phyloP scores from a whole-genome alignment of 306 rosid species.

The Ceratonia siliqua region DNA sequence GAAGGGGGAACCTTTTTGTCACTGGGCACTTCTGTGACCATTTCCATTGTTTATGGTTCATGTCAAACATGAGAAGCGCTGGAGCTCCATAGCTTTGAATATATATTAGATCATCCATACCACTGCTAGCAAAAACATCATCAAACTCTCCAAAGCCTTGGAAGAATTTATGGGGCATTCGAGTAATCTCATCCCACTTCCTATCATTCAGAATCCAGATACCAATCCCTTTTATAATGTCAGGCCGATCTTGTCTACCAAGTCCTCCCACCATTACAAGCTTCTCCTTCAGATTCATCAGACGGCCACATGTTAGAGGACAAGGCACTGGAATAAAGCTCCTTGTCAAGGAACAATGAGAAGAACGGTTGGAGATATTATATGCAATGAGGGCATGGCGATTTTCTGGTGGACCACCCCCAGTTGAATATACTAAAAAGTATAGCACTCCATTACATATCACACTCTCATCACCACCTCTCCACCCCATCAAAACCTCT shows the following conservation, averaged over 20 bases:
- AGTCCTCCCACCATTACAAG: conserved; percentile 99
- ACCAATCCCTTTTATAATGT: conserved; percentile 93
- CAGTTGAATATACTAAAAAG: conserved; percentile 78
- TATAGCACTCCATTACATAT: conserved; percentile 81
- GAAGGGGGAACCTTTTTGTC: conserved; percentile 82
- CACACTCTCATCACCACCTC: conserved; percentile 93
- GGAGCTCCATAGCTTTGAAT: conserved; percentile 97
- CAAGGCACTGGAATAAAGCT: conserved; percentile 80
- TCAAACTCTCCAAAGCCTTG: conserved; percentile 98
- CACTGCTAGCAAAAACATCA: conserved; percentile 92
- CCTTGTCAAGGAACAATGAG: conserved; percentile 54
- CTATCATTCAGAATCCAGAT: conserved; percentile 78
- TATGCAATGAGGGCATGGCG: conserved; percentile 75
- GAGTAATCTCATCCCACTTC: conserved; percentile 78
- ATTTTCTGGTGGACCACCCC: conserved; percentile 54
- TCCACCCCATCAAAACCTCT: conserved; percentile 88
- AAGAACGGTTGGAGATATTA: conserved; percentile 51
- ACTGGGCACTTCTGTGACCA: conserved; percentile 97
- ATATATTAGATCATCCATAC: conserved; percentile 73
- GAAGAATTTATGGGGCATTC: conserved; percentile 91
- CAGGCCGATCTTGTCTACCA: conserved; percentile 75
- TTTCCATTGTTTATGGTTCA: conserved; percentile 74
- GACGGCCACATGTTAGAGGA: conserved; percentile 87
- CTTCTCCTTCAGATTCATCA: conserved; percentile 87
- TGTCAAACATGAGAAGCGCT: conserved; percentile 74